These are phyloP conservation scores for Claviceps monticola DNA, from an alignment of 2,329 filamentous ascomycete genomes.

Conservation along the genomic window DNA sequence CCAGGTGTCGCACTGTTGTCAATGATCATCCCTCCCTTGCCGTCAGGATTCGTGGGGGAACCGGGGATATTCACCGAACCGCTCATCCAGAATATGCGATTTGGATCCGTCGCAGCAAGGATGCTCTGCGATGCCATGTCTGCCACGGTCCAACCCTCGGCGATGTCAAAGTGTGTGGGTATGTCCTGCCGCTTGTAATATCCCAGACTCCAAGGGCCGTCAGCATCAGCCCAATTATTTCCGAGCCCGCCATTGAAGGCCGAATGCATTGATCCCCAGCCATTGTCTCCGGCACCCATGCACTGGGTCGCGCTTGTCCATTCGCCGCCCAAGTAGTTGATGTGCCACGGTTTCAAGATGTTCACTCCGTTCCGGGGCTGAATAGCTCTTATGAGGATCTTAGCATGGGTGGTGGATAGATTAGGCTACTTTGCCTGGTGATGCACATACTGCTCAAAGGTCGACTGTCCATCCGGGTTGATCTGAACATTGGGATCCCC, in stretches of 20 bases:
- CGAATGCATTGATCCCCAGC: conserved; percentile 35
- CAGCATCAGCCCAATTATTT: conserved; percentile 30
- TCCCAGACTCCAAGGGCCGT: conserved; percentile 22
- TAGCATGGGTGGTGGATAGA: not conserved
- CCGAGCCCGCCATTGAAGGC: conserved; percentile 36
- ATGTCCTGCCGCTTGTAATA: conserved; percentile 36
- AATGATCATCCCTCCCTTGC: conserved; percentile 31
- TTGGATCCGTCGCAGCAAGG: conserved; percentile 28
- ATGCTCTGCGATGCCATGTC: conserved; percentile 10
- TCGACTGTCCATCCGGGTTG: conserved; percentile 22
- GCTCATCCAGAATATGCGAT: conserved; percentile 22
- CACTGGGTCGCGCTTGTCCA: conserved; percentile 36
- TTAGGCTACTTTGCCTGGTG: not conserved
- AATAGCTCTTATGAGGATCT: not conserved
- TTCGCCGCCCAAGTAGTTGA: conserved; percentile 35
- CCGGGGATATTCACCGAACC: conserved; percentile 37
- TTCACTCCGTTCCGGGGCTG: conserved; percentile 22
- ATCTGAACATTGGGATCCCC: conserved; percentile 25
- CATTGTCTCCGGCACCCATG: conserved; percentile 35
- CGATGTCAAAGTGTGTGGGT: conserved; percentile 39
- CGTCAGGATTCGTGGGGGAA: conserved; percentile 12
- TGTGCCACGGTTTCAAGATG: conserved; percentile 33
- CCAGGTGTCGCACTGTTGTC: conserved; percentile 26
- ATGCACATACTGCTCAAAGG: conserved; percentile 34
- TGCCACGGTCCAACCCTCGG: conserved; percentile 34